Percentiles rank a stretch among this genome's conserved stretches.
Conservation (phyloP, 2,329 filamentous ascomycete species). For the Aureobasidium sp. region DNA sequence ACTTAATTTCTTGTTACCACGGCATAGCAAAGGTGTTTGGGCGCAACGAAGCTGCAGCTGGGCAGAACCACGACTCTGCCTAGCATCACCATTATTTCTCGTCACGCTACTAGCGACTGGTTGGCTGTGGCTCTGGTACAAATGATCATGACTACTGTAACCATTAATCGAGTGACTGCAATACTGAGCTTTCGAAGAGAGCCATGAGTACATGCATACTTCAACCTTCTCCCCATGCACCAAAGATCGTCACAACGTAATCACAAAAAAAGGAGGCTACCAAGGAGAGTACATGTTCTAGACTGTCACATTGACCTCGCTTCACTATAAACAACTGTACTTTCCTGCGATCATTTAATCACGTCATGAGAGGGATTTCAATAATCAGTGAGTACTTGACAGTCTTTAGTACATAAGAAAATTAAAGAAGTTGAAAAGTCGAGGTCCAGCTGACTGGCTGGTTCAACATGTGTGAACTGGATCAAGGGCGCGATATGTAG, state of each 20-base stretch:
- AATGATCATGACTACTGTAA: not conserved
- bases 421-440: too few relatives aligned
- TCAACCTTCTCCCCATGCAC: not conserved
- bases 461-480: not conserved
- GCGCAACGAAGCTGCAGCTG: not conserved
- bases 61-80: not conserved
- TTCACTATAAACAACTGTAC: too few relatives aligned
- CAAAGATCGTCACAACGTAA: not conserved
- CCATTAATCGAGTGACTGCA: not conserved
- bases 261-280: too few relatives aligned
- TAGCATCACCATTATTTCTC: not conserved
- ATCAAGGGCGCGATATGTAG: not conserved
- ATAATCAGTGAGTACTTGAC: too few relatives aligned
- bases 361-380: too few relatives aligned
- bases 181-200: not conserved
- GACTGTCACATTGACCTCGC: too few relatives aligned
- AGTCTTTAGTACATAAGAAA: not conserved
- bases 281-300: too few relatives aligned
- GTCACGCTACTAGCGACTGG: not conserved
- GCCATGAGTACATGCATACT: not conserved
- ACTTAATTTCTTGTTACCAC: not conserved
- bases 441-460: not conserved
- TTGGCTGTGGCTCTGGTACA: not conserved
- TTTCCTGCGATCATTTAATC: too few relatives aligned
- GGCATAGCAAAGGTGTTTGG: slow-evolving; percentile 12